These are phyloP conservation scores for Grosmannia huntii DNA, from an alignment of 2,329 filamentous ascomycete species.

Conservation along the genomic window DNA sequence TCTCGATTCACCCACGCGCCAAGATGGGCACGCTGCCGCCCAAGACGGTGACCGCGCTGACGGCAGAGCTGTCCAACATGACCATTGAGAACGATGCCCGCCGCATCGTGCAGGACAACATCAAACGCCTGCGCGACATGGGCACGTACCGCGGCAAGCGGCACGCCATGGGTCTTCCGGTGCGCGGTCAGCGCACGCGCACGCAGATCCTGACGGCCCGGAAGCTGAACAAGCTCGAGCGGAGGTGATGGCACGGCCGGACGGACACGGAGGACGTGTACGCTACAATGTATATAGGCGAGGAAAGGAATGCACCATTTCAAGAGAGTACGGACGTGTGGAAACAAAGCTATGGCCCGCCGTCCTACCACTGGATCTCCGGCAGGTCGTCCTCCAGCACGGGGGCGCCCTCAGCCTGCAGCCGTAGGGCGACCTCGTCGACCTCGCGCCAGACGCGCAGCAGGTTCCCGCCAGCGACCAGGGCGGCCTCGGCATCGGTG, in stretches of 20 bases:
- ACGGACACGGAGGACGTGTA: neutral
- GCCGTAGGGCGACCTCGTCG: slow-evolving; percentile 53
- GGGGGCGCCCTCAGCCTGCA: slow-evolving; percentile 46
- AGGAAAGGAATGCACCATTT: too few relatives aligned
- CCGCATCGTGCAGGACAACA: slow-evolving; percentile 70
- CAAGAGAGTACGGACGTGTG: too few relatives aligned
- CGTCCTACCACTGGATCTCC: neutral
- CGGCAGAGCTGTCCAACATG: slow-evolving; percentile 77
- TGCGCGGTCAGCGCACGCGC: slow-evolving; percentile 79
- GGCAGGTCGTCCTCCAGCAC: slow-evolving; percentile 40
- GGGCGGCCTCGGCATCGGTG: slow-evolving; percentile 58
- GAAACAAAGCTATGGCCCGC: too few relatives aligned
- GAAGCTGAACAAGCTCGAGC: slow-evolving; percentile 48
- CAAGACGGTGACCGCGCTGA: slow-evolving; percentile 69
- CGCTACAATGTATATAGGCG: neutral
- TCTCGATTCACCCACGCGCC: slow-evolving; percentile 74
- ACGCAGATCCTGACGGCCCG: slow-evolving; percentile 52
- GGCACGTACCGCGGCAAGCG: slow-evolving; percentile 77
- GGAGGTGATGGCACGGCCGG: slow-evolving; percentile 18
- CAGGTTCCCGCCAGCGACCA: slow-evolving; percentile 69
- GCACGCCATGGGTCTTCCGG: slow-evolving; percentile 86
- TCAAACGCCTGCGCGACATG: slow-evolving; percentile 76
- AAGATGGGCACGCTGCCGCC: slow-evolving; percentile 63
- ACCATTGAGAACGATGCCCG: slow-evolving; percentile 84
- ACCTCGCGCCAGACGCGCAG: slow-evolving; percentile 74